A percentile compares a stretch with the other conserved stretches of the same genome.
phyloP scores from a whole-genome alignment of 2,329 filamentous ascomycete genomes.

The Colletotrichum viniferum region DNA sequence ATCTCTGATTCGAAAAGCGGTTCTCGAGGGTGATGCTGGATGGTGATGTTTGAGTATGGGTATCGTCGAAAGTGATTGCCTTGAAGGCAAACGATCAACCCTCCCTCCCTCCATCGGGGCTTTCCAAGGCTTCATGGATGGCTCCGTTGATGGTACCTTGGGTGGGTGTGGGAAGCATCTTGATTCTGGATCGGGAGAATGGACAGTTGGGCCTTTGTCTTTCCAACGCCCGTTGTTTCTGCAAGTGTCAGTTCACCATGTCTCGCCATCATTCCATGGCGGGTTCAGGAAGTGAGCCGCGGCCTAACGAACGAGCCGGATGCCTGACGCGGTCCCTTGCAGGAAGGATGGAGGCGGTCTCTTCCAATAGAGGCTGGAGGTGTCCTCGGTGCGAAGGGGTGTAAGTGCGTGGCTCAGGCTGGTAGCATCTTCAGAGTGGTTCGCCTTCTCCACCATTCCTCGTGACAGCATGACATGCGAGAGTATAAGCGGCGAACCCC shows the following conservation, averaged over 20 bases:
- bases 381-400: neutral
- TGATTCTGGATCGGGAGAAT: neutral
- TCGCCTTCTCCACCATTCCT: neutral
- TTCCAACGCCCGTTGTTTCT: neutral
- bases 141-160: neutral
- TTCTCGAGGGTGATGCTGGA: neutral
- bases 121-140: neutral
- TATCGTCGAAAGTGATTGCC: neutral
- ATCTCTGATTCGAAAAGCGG: neutral
- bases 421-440: neutral
- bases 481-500: neutral
- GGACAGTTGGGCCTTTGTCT: neutral
- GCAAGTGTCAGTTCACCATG: neutral
- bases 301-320: neutral
- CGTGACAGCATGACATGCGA: neutral
- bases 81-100: neutral
- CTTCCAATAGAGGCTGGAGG: neutral
- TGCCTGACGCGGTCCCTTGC: neutral
- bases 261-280: neutral
- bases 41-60: neutral
- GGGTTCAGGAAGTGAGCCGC: neutral
- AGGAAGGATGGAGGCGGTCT: neutral
- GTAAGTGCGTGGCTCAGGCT: neutral
- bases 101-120: neutral
- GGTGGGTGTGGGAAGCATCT: neutral